Base-by-base conservation (phyloP, 2,329 filamentous ascomycete genomes). In the Venturia carpophila region DNA sequence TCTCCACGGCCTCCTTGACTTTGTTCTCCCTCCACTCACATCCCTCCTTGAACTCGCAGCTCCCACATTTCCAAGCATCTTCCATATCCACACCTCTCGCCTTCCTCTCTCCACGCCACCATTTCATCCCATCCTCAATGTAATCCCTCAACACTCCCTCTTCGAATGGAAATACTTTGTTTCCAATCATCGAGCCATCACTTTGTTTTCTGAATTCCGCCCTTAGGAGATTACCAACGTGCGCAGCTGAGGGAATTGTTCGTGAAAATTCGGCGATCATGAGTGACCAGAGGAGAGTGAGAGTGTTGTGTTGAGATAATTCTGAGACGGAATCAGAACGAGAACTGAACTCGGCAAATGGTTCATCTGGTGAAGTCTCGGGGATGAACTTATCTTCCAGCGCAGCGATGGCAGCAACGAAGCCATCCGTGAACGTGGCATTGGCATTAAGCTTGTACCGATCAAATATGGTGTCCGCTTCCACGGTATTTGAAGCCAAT, bases 41-140 rank as follows among this genome's bases (percentile, higher is more conserved):
- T 1, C 79, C 81, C 2, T 90, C 87, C 0, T 82, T 84, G 74
- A 97, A 97, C 69, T 96, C 91, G 72, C 93, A 97, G 30, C 82
- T 85, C 24, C 85, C 79, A 73, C 93, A 97, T 74, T 97, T 97
- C 76, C 88, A 96, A 0, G 91, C 90, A 70, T 97, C 92, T 71
- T 92, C 87, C 7, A 95, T 82, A 7, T 84, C 81, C 2, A 97
- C 92, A 0, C 93, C 93, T 9, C 82, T 80, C 0, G 92, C 85
- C 62, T 83, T 77, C 19, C 92, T 79, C 70, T 88, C 80, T 0
- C 92, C 93, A 41, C 84, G 85, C 93, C 93, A 97, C 91, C 91
- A 97, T n/a, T 81, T 74, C 83, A 97, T 85, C 68, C 89, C 87
- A 2, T 84, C 81, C 0, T 77, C 72, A 3, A 96, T 73, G 72